phyloP scores from a whole-genome alignment of 352 stramenopile species.

The Phytophthora aleatoria region DNA sequence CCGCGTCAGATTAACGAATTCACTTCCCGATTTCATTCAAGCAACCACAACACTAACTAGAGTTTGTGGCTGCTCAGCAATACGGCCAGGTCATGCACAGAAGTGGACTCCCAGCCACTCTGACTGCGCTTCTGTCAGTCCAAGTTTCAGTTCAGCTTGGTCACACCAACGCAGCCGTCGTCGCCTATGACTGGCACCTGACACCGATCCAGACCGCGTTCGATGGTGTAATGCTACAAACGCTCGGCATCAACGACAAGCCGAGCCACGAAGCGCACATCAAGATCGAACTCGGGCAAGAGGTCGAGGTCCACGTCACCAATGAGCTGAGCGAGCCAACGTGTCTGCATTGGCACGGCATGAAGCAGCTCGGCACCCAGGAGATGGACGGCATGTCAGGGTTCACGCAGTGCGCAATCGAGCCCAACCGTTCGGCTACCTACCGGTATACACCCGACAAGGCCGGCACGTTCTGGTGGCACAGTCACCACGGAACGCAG shows the following conservation, averaged over 20 bases:
- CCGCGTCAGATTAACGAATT: too few relatives aligned
- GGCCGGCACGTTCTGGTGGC: conserved; percentile 43
- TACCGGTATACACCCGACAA: conserved; percentile 43
- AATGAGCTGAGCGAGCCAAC: conserved; percentile 26
- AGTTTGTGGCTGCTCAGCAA: too few relatives aligned
- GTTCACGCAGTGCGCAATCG: conserved; percentile 42
- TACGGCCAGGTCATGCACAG: too few relatives aligned
- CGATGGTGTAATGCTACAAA: not conserved
- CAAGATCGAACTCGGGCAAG: conserved; percentile 13
- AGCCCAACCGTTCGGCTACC: conserved; percentile 18
- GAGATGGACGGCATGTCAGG: conserved; percentile 41
- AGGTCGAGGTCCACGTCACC: conserved; percentile 34
- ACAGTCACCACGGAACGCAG: conserved; percentile 36
- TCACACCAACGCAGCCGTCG: too few relatives aligned
- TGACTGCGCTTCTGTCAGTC: too few relatives aligned
- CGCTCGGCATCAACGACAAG: conserved; percentile 26
- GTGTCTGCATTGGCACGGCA: conserved; percentile 43
- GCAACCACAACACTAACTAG: too few relatives aligned
- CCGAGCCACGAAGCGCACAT: not conserved
- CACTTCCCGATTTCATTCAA: too few relatives aligned
- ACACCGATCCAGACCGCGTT: conserved; percentile 13
- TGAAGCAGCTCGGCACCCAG: conserved; percentile 33
- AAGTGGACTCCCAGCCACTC: too few relatives aligned
- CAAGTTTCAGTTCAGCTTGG: too few relatives aligned
- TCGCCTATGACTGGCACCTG: conserved; percentile 21